These are phyloP conservation scores for Gossypium herbaceum DNA, from an alignment of 345 rosid genomes.

Conservation along the genomic window DNA sequence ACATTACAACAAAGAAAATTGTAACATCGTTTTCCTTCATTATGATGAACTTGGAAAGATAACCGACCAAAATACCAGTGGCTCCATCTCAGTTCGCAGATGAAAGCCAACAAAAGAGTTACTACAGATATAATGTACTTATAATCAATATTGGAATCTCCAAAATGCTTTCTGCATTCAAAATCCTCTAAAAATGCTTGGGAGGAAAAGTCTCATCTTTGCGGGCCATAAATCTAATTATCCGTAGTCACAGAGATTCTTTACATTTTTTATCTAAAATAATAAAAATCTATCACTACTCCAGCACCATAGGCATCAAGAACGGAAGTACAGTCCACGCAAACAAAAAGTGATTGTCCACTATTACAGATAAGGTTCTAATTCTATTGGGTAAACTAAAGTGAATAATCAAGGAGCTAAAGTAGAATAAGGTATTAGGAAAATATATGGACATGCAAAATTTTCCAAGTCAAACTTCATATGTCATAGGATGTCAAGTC, in stretches of 20 bases:
- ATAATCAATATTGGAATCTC: background rate
- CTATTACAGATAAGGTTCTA: conserved; percentile 3
- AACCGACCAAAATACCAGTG: background rate
- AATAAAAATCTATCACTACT: background rate
- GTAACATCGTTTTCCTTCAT: background rate
- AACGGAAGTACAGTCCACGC: background rate
- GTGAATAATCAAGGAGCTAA: background rate
- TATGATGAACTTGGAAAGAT: background rate
- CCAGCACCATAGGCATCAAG: background rate
- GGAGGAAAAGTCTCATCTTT: background rate
- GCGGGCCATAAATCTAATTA: background rate
- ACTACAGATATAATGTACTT: background rate
- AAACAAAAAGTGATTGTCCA: background rate
- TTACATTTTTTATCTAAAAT: background rate
- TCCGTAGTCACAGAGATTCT: background rate
- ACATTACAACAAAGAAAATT: background rate
- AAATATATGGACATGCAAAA: background rate
- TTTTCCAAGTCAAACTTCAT: background rate
- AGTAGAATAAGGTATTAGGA: background rate
- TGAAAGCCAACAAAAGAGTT: background rate
- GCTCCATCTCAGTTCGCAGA: background rate
- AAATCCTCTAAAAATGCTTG: background rate
- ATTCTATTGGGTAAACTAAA: background rate
- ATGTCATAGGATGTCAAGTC: background rate
- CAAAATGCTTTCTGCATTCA: background rate